A percentile compares a stretch with the other conserved stretches of the same genome.
phyloP scores from a whole-genome alignment of 202 grass and related monocot species.

The Bolboschoenoplectus hybrid region DNA sequence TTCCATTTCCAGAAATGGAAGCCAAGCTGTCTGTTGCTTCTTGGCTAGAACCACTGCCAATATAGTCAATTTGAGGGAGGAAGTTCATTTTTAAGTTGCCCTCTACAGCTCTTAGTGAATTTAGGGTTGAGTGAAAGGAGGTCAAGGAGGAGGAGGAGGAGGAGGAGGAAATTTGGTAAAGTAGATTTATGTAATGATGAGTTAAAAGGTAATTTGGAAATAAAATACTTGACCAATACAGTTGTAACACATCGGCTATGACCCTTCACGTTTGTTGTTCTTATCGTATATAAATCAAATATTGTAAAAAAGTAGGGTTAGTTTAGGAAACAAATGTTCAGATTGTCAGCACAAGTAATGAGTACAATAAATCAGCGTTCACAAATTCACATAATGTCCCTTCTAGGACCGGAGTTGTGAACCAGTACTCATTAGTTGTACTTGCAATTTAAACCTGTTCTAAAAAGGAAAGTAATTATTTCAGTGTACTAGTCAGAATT shows the following conservation, averaged over 20 bases:
- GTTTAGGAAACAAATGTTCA: background rate
- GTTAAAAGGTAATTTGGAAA: background rate
- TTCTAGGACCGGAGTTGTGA: background rate
- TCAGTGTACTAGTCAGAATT: constrained; percentile 6
- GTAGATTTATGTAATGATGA: constrained; percentile 9
- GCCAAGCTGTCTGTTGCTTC: background rate
- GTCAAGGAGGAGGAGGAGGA: background rate
- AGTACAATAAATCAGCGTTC: constrained; percentile 4
- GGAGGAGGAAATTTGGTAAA: background rate
- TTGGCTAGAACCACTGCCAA: background rate
- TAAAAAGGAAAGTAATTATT: constrained; percentile 11
- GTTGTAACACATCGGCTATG: background rate
- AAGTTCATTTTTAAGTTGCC: constrained; percentile 1
- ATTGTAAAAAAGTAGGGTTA: background rate
- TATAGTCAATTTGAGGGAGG: background rate
- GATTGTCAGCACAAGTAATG: background rate
- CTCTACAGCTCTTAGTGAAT: background rate
- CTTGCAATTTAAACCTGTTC: constrained; percentile 1
- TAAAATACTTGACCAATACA: background rate
- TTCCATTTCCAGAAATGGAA: background rate
- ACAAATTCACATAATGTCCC: background rate
- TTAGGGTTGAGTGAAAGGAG: background rate
- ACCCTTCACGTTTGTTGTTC: background rate
- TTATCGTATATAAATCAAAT: background rate
- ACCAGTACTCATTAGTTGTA: background rate